A percentile compares a stretch with the other conserved stretches of the same genome.
Conservation (phyloP, 306 rosid genomes). For the Castanea sativa region DNA sequence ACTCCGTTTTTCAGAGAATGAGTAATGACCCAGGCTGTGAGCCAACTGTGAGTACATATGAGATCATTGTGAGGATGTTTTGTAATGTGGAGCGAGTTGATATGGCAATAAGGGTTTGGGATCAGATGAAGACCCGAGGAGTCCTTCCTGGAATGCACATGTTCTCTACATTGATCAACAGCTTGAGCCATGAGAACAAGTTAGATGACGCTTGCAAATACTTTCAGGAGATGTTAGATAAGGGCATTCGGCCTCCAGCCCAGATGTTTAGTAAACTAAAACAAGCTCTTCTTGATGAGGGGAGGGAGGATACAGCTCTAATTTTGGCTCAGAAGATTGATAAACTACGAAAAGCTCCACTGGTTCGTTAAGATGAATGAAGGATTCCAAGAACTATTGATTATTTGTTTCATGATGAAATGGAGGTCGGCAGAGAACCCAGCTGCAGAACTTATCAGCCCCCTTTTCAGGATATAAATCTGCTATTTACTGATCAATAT, state of each 20-base stretch:
- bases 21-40: slow-evolving; percentile 54
- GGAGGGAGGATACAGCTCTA: slow-evolving; percentile 43
- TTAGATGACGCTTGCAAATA: slow-evolving; percentile 70
- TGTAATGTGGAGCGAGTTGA: slow-evolving; percentile 60
- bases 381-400: neutral
- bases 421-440: neutral
- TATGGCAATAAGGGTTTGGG: slow-evolving; percentile 67
- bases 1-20: slow-evolving; percentile 56
- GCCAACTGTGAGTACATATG: slow-evolving; percentile 69
- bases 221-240: slow-evolving; percentile 75
- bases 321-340: slow-evolving; percentile 47
- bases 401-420: neutral
- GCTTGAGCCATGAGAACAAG: slow-evolving; percentile 59
- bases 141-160: slow-evolving; percentile 75
- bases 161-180: slow-evolving; percentile 64
- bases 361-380: slow-evolving; percentile 27
- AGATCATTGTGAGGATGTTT: slow-evolving; percentile 74
- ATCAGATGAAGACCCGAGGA: slow-evolving; percentile 63
- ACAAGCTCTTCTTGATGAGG: slow-evolving; percentile 49
- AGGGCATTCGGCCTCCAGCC: slow-evolving; percentile 76
- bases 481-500: neutral
- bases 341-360: slow-evolving; percentile 56
- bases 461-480: neutral
- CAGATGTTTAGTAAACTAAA: slow-evolving; percentile 60
- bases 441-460: neutral